Conservation (phyloP, 352 stramenopile genomes). For the Blastocystis sp. region DNA sequence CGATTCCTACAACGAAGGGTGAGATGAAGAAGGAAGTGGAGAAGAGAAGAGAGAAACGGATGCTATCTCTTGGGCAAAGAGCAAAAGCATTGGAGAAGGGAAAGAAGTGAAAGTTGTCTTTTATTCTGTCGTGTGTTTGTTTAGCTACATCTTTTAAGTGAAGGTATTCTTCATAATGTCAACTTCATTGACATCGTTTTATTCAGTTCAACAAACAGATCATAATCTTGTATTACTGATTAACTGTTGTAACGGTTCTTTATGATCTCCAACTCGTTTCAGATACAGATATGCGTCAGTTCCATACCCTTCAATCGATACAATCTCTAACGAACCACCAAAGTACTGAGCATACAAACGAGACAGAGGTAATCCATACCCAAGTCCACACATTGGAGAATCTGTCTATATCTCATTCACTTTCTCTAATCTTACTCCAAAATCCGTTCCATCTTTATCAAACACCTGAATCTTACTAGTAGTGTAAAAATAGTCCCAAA, state of each 20-base stretch:
- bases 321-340: slow-evolving; percentile 94
- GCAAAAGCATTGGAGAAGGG: background rate
- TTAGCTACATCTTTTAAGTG: background rate
- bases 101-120: background rate
- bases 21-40: slow-evolving; percentile 55
- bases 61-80: slow-evolving; percentile 13
- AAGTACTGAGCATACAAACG: slow-evolving; percentile 96
- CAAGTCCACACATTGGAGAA: slow-evolving; percentile 72
- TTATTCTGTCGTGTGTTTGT: background rate
- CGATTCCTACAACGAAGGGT: slow-evolving; percentile 3
- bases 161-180: background rate
- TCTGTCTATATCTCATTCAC: slow-evolving; percentile 80
- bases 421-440: slow-evolving; percentile 71
- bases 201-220: background rate
- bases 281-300: slow-evolving; percentile 91
- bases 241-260: slow-evolving; percentile 74
- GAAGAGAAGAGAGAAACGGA: slow-evolving; percentile 38
- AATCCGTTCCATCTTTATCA: slow-evolving; percentile 70
- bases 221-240: slow-evolving; percentile 28
- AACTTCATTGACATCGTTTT: background rate
- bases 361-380: slow-evolving; percentile 86
- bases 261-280: slow-evolving; percentile 80
- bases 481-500: slow-evolving; percentile 99
- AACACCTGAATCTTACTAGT: slow-evolving; percentile 76
- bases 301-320: slow-evolving; percentile 98